phyloP scores from a whole-genome alignment of 164 flowering plant species.

The Malania oleifera region DNA sequence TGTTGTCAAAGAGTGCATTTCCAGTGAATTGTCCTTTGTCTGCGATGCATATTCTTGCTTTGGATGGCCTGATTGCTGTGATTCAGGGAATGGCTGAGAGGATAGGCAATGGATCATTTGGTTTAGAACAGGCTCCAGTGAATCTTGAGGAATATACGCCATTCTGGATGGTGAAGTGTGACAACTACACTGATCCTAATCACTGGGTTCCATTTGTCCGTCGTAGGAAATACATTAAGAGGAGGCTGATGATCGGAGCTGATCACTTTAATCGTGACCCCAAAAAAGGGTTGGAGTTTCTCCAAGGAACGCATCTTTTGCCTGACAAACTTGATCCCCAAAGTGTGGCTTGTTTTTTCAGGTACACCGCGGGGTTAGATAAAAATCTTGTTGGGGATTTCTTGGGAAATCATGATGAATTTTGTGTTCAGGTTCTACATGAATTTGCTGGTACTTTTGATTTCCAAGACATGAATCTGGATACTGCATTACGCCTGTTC shows the following conservation, averaged over 20 bases:
- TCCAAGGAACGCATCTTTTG: slow-evolving; percentile 1
- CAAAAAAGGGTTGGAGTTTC: slow-evolving; percentile 4
- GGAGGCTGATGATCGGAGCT: slow-evolving; percentile 5
- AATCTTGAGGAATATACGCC: slow-evolving; percentile 1
- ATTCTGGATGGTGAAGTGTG: slow-evolving; percentile 9
- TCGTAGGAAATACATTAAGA: background rate
- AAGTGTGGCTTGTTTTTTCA: slow-evolving; percentile 4
- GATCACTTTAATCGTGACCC: slow-evolving; percentile 8
- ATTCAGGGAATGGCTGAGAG: slow-evolving; percentile 9
- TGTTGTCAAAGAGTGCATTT: slow-evolving; percentile 1
- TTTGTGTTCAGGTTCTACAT: slow-evolving; percentile 7
- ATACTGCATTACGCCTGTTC: slow-evolving; percentile 5
- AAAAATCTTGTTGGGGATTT: slow-evolving; percentile 5
- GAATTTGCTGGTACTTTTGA: slow-evolving; percentile 5
- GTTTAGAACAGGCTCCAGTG: background rate
- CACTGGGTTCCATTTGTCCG: slow-evolving; percentile 3
- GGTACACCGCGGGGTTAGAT: slow-evolving; percentile 6
- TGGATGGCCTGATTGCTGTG: slow-evolving; percentile 6
- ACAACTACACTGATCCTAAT: slow-evolving; percentile 1
- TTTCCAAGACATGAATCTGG: slow-evolving; percentile 4
- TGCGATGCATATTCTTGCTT: slow-evolving; percentile 1
- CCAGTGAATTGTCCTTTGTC: slow-evolving; percentile 3
- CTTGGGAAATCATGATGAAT: slow-evolving; percentile 4
- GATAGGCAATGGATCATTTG: slow-evolving; percentile 2
- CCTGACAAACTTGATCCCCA: slow-evolving; percentile 7